Evolutionary conservation across 228 moss, liverwort and hornwort species (phyloP).

Genomic region (Sphagnum fallax): DNA sequence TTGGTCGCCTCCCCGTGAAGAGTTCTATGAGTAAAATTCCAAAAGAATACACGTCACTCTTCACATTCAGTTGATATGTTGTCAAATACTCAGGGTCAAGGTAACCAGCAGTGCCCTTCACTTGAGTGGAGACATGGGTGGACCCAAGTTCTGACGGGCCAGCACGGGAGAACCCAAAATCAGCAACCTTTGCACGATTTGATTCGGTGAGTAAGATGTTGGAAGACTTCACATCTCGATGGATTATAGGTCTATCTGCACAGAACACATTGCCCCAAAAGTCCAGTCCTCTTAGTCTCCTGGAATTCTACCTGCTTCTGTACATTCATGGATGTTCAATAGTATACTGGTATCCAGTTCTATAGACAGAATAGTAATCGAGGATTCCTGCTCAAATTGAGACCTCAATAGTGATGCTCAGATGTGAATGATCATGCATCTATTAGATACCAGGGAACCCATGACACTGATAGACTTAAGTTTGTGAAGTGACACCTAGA

Average conservation of each 20-base stretch:
- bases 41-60: constrained; percentile 94
- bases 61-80: constrained; percentile 68
- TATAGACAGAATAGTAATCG: too few species aligned
- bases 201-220: constrained; percentile 91
- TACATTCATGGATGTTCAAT: too few species aligned
- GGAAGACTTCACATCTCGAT: constrained; percentile 81
- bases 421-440: too few species aligned
- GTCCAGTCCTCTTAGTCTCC: too few species aligned
- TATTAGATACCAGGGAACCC: too few species aligned
- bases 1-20: constrained; percentile 72
- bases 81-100: constrained; percentile 86
- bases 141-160: constrained; percentile 75
- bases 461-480: too few species aligned
- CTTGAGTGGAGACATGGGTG: constrained; percentile 89
- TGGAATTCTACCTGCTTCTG: too few species aligned
- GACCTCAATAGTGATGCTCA: too few species aligned
- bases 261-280: background rate
- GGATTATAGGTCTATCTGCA: constrained; percentile 88
- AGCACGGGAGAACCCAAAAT: constrained; percentile 89
- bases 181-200: constrained; percentile 82
- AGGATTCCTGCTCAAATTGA: too few species aligned
- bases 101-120: constrained; percentile 94
- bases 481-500: too few species aligned
- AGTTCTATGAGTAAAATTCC: constrained; percentile 83
- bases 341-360: too few species aligned